Evolutionary conservation across 441 rosid species (phyloP).

Genomic region (Geranium incanum): DNA sequence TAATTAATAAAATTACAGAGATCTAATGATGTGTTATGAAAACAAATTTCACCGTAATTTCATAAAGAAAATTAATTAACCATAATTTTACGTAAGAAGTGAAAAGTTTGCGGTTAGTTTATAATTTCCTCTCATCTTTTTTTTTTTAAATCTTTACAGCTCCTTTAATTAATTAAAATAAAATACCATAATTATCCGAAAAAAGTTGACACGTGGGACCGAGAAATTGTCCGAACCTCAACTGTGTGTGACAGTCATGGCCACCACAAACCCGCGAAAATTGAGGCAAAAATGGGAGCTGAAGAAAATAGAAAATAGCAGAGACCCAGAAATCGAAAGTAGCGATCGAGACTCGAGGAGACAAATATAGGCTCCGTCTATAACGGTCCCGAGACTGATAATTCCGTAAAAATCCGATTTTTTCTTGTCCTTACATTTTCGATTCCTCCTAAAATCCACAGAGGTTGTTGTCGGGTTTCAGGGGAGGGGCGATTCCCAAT

Average conservation of each 20-base stretch:
- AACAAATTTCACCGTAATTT: too few species aligned
- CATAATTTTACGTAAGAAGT: too few species aligned
- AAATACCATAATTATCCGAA: neutral
- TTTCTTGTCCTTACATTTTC: neutral
- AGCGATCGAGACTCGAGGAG: neutral
- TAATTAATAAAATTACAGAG: too few species aligned
- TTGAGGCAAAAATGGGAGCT: neutral
- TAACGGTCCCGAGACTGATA: conserved; percentile 1
- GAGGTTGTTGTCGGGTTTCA: neutral
- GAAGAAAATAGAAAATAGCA: neutral
- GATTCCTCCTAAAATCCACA: neutral
- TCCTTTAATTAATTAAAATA: too few species aligned
- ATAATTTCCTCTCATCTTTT: too few species aligned
- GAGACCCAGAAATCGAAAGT: neutral
- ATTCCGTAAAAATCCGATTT: neutral
- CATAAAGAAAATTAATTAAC: too few species aligned
- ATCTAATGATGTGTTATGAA: too few species aligned
- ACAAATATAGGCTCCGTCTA: neutral
- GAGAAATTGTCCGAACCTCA: neutral
- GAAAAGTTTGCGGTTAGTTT: too few species aligned
- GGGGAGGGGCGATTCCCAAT: conserved; percentile 7
- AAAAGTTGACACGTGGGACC: neutral
- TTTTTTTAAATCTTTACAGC: too few species aligned
- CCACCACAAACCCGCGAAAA: neutral
- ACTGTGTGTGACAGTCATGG: neutral